Percentiles rank a stretch among this genome's conserved stretches.
Conservation (phyloP, 805 yeast species). For the Metschnikowia drakensbergensis region DNA sequence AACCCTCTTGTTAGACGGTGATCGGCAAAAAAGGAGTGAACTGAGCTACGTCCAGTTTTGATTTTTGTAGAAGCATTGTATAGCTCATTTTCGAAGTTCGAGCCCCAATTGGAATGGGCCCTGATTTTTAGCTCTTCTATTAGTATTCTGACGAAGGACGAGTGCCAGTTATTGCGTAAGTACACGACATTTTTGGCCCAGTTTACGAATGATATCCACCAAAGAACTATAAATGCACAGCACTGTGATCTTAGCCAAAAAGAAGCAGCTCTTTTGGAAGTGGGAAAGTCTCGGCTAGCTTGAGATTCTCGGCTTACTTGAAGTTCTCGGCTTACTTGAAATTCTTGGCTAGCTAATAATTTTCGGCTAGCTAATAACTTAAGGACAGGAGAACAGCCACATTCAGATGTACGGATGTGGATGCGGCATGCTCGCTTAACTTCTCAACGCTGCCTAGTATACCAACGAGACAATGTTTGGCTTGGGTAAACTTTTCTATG, state of each 20-base stretch:
- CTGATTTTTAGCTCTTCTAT: neutral
- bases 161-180: neutral
- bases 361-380: too few relatives aligned
- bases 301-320: too few relatives aligned
- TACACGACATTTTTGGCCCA: neutral
- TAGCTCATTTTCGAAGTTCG: neutral
- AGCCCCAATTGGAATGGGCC: too few relatives aligned
- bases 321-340: too few relatives aligned
- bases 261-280: too few relatives aligned
- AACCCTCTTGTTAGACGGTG: neutral
- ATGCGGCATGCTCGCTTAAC: constrained; percentile 1
- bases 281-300: too few relatives aligned
- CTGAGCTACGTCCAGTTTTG: too few relatives aligned
- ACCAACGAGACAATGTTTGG: constrained; percentile 45
- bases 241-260: too few relatives aligned
- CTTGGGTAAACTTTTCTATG: constrained; percentile 55
- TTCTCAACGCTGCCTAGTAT: neutral
- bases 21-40: too few relatives aligned
- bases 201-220: neutral
- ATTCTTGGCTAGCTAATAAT: too few relatives aligned
- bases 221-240: too few relatives aligned
- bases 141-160: neutral
- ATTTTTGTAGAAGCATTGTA: too few relatives aligned
- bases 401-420: neutral
- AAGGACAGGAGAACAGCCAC: neutral